Evolutionary conservation across 495 filamentous ascomycete genomes (phyloP).

Genomic region (Sordaria brevicollis): DNA sequence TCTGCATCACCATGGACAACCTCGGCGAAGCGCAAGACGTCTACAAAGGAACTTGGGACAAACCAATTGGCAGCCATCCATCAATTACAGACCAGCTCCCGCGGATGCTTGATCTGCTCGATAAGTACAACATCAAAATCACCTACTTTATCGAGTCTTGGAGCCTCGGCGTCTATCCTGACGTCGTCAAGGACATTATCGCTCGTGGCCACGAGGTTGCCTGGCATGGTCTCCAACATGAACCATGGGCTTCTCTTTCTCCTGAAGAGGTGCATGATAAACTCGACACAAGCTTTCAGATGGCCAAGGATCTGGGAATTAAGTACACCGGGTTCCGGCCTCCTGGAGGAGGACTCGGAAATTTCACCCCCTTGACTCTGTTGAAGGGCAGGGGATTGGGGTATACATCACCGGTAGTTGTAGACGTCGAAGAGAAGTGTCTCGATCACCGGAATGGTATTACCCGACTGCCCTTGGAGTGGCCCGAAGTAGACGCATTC

Average conservation of each 20-base stretch:
- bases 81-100: conserved; percentile 19
- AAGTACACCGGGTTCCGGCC: conserved; percentile 22
- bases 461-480: conserved; percentile 24
- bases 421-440: not conserved
- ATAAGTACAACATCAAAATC: conserved; percentile 11
- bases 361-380: conserved; percentile 14
- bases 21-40: conserved; percentile 30
- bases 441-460: conserved; percentile 4
- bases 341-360: conserved; percentile 19
- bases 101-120: conserved; percentile 22
- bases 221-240: conserved; percentile 28
- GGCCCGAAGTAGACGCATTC: conserved; percentile 23
- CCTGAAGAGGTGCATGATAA: conserved; percentile 7
- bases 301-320: conserved; percentile 2
- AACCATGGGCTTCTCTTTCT: conserved; percentile 13
- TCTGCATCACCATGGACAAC: conserved; percentile 29
- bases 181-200: conserved; percentile 5
- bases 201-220: conserved; percentile 20
- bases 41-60: conserved; percentile 12
- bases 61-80: conserved; percentile 19
- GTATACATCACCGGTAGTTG: conserved; percentile 17
- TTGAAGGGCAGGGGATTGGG: conserved; percentile 8
- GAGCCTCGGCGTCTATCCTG: conserved; percentile 22
- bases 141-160: conserved; percentile 28
- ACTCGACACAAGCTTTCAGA: conserved; percentile 16